These are phyloP conservation scores for Colletotrichum abscissum DNA, from an alignment of 2,329 filamentous ascomycete genomes.

Conservation along the genomic window DNA sequence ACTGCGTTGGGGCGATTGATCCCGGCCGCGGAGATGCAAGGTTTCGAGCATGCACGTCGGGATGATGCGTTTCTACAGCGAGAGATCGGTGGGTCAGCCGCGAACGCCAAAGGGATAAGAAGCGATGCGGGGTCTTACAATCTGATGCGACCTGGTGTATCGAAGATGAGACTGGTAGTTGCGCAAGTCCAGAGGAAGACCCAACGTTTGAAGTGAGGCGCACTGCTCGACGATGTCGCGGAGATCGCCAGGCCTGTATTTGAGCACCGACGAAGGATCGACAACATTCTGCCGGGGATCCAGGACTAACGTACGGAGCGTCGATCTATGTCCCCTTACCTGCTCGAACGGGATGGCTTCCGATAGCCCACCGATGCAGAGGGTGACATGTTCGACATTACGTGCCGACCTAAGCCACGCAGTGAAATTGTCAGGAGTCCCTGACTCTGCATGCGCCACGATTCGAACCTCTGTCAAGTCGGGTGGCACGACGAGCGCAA, in stretches of 20 bases:
- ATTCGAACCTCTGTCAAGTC: neutral
- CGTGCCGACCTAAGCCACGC: neutral
- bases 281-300: neutral
- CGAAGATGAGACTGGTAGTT: neutral
- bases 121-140: neutral
- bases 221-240: neutral
- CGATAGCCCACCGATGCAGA: neutral
- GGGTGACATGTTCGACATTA: neutral
- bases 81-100: neutral
- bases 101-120: neutral
- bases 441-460: neutral
- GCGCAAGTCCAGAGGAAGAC: neutral
- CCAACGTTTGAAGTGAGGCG: neutral
- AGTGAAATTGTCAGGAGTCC: neutral
- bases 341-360: neutral
- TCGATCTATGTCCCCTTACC: neutral
- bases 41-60: neutral
- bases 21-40: neutral
- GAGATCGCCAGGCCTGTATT: neutral
- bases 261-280: neutral
- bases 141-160: neutral
- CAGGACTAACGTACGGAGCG: neutral
- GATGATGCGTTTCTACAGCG: neutral
- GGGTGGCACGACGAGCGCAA: neutral
- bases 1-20: neutral